A percentile compares a stretch with the other conserved stretches of the same genome.
These are phyloP conservation scores for Hippophae gyantsensis DNA, from an alignment of 306 rosid genomes.

Conservation along the genomic window DNA sequence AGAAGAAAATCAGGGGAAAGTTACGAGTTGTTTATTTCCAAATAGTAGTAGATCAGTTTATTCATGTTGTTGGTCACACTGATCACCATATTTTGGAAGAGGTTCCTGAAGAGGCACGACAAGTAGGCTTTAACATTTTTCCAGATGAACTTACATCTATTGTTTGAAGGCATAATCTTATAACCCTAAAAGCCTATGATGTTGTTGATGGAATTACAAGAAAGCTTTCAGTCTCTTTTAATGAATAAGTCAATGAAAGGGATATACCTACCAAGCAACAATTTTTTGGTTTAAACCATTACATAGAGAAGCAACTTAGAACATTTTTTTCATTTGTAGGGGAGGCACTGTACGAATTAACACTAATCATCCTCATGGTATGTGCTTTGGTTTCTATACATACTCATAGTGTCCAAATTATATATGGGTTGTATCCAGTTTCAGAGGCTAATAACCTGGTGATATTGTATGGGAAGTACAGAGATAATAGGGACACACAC, in stretches of 20 bases:
- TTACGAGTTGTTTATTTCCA: constrained; percentile 77
- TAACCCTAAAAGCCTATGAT: constrained; percentile 36
- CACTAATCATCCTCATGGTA: constrained; percentile 69
- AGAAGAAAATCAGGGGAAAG: too few relatives aligned
- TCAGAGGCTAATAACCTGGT: too few relatives aligned
- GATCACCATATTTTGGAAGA: constrained; percentile 34
- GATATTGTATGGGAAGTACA: too few relatives aligned
- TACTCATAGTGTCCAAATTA: too few relatives aligned
- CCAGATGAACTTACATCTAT: constrained; percentile 86
- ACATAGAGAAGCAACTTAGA: constrained; percentile 60
- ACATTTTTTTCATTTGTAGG: constrained; percentile 61
- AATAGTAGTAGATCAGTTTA: constrained; percentile 79
- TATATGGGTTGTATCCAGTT: too few relatives aligned
- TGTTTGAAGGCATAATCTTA: constrained; percentile 48
- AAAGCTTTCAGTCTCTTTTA: constrained; percentile 39
- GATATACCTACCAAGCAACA: constrained; percentile 49
- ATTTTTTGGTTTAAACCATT: constrained; percentile 68
- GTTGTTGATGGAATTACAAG: constrained; percentile 50
- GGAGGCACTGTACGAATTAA: constrained; percentile 89
- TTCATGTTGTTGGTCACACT: too few relatives aligned
- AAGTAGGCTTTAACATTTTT: constrained; percentile 65
- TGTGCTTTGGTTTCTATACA: too few relatives aligned
- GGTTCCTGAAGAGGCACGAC: constrained; percentile 54
- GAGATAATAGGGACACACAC: too few relatives aligned
- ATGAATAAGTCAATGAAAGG: constrained; percentile 45